Evolutionary conservation across 495 filamentous ascomycete species (phyloP).

Genomic region (Paragyromitra xinjiangensis): DNA sequence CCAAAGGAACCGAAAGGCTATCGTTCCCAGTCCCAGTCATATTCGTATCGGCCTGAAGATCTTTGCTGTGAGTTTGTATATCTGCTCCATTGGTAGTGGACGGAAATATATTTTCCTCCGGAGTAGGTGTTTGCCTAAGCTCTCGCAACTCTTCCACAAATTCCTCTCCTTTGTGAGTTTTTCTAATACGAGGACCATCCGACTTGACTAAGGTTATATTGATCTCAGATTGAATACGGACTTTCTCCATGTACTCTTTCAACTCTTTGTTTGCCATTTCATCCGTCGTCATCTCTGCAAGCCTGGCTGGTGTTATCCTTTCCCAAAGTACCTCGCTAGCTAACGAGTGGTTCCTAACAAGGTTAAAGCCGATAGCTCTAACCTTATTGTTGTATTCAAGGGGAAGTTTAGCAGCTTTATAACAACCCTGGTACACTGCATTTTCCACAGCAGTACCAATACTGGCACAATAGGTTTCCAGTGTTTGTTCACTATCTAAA

Average conservation of each 20-base stretch:
- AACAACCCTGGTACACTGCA: neutral
- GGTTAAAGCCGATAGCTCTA: slow-evolving; percentile 78
- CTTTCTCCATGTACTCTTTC: slow-evolving; percentile 71
- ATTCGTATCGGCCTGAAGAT: neutral
- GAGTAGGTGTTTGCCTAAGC: neutral
- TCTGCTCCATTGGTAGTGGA: neutral
- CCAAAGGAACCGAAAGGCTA: too few relatives aligned
- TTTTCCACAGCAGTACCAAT: neutral
- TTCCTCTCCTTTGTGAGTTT: slow-evolving; percentile 93
- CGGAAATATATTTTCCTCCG: neutral
- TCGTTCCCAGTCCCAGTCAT: too few relatives aligned
- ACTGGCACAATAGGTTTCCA: neutral
- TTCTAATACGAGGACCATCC: slow-evolving; percentile 78
- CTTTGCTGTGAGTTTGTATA: neutral
- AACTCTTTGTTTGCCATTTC: slow-evolving; percentile 88
- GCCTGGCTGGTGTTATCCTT: slow-evolving; percentile 70
- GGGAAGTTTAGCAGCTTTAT: neutral
- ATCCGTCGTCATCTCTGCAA: slow-evolving; percentile 80
- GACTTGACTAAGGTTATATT: slow-evolving; percentile 85
- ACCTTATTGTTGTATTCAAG: slow-evolving; percentile 62
- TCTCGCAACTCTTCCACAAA: slow-evolving; percentile 70
- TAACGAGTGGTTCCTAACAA: slow-evolving; percentile 81
- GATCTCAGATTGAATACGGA: slow-evolving; percentile 66
- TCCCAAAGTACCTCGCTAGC: slow-evolving; percentile 74
- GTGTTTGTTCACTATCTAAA: neutral